A percentile compares a stretch with the other conserved stretches of the same genome.
phyloP scores from a whole-genome alignment of 176 grass and related monocot species.

The Hyparrhenia diplandra region DNA sequence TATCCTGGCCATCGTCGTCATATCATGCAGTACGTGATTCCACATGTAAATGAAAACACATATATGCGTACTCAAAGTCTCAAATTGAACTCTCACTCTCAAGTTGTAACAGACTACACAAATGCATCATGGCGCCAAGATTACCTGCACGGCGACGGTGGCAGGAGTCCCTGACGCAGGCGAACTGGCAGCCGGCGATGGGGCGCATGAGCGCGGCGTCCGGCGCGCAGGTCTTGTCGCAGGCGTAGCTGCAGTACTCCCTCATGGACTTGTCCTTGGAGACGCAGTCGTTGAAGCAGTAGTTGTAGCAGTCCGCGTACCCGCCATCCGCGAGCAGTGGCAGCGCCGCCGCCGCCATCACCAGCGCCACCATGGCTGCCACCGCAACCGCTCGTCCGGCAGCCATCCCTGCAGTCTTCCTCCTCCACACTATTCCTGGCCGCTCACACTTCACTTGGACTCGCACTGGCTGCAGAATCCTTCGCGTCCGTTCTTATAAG shows the following conservation, averaged over 20 bases:
- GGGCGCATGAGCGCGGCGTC: background rate
- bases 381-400: background rate
- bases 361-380: background rate
- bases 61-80: background rate
- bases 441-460: background rate
- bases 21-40: too few relatives aligned
- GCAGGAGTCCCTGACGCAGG: conserved; percentile 24
- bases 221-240: conserved; percentile 50
- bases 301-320: conserved; percentile 40
- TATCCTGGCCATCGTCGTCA: too few relatives aligned
- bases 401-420: background rate
- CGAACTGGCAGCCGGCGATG: background rate
- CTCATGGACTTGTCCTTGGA: conserved; percentile 36
- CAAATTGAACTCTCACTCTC: background rate
- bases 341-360: background rate
- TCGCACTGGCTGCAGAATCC: background rate
- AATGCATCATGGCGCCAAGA: background rate
- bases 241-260: conserved; percentile 58
- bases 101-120: too few relatives aligned
- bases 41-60: background rate
- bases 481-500: background rate
- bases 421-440: background rate
- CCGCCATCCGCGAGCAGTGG: conserved; percentile 12
- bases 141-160: background rate
- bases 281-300: conserved; percentile 49